Evolutionary conservation across 139 green algal genomes (phyloP).

Genomic region (Chloropicon primus): DNA sequence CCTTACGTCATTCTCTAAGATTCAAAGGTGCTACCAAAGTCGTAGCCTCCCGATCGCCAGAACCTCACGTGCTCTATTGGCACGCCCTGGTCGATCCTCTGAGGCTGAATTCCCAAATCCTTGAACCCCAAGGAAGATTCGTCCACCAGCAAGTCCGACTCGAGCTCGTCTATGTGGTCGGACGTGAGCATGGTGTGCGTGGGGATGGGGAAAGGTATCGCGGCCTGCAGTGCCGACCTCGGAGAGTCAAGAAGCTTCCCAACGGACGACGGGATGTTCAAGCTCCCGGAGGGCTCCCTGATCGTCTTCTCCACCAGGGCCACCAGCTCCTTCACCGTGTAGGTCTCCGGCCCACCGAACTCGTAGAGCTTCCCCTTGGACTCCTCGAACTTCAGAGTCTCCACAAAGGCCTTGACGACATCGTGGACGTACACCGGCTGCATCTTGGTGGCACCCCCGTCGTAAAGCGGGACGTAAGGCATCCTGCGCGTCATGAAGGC

Average conservation of each 20-base stretch:
- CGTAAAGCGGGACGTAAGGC: slow-evolving; percentile 54
- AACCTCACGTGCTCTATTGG: slow-evolving; percentile 64
- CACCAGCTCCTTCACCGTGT: slow-evolving; percentile 43
- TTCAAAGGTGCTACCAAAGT: background rate
- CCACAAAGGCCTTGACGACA: slow-evolving; percentile 41
- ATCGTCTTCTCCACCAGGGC: slow-evolving; percentile 29
- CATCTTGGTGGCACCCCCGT: slow-evolving; percentile 40
- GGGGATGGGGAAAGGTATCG: slow-evolving; percentile 24
- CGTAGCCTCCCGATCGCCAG: slow-evolving; percentile 53
- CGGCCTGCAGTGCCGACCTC: slow-evolving; percentile 18
- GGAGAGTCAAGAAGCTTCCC: slow-evolving; percentile 15
- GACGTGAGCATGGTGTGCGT: slow-evolving; percentile 36
- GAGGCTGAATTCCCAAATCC: slow-evolving; percentile 43
- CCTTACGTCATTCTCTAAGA: too few relatives aligned
- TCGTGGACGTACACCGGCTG: slow-evolving; percentile 58
- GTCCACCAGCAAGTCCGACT: slow-evolving; percentile 27
- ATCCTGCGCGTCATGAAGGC: slow-evolving; percentile 43
- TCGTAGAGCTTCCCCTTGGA: slow-evolving; percentile 63
- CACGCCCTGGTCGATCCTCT: slow-evolving; percentile 48
- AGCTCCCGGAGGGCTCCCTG: slow-evolving; percentile 16
- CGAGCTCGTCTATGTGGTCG: slow-evolving; percentile 51
- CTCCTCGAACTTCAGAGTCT: slow-evolving; percentile 34
- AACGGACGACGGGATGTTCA: slow-evolving; percentile 22
- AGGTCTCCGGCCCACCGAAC: slow-evolving; percentile 70
- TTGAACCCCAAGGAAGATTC: slow-evolving; percentile 26